These are phyloP conservation scores for Capsella rubella DNA, from an alignment of 441 rosid genomes.

Conservation along the genomic window DNA sequence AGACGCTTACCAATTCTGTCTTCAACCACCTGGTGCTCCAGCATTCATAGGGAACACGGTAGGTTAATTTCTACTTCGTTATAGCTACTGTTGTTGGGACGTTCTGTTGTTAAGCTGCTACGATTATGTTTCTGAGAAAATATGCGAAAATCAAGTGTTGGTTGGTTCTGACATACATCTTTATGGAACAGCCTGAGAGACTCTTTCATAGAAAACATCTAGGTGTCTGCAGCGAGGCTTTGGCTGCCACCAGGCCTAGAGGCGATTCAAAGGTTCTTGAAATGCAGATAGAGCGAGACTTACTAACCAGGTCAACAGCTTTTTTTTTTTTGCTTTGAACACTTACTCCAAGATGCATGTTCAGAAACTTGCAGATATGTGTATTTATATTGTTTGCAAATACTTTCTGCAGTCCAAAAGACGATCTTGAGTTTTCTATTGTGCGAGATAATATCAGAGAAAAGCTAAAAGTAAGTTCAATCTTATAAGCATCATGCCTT, in stretches of 20 bases:
- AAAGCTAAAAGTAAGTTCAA: constrained; percentile 68
- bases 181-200: constrained; percentile 93
- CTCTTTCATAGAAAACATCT: constrained; percentile 82
- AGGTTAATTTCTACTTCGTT: constrained; percentile 27
- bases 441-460: constrained; percentile 84
- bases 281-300: constrained; percentile 78
- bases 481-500: too few species aligned
- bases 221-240: constrained; percentile 78
- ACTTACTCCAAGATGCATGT: constrained; percentile 13
- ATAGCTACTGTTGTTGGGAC: not conserved
- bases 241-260: constrained; percentile 94
- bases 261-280: constrained; percentile 66
- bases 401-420: constrained; percentile 69
- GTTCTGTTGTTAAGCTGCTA: constrained; percentile 2
- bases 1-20: constrained; percentile 86
- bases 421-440: constrained; percentile 86
- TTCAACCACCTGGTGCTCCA: constrained; percentile 89
- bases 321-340: not conserved
- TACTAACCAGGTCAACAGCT: constrained; percentile 70
- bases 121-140: not conserved
- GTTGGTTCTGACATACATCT: constrained; percentile 35
- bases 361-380: constrained; percentile 8
- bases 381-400: constrained; percentile 25
- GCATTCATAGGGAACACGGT: constrained; percentile 96
- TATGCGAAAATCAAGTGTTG: constrained; percentile 12